Base-by-base conservation (phyloP, 1,139 yeast species). In the Pneumocystis sp. region DNA sequence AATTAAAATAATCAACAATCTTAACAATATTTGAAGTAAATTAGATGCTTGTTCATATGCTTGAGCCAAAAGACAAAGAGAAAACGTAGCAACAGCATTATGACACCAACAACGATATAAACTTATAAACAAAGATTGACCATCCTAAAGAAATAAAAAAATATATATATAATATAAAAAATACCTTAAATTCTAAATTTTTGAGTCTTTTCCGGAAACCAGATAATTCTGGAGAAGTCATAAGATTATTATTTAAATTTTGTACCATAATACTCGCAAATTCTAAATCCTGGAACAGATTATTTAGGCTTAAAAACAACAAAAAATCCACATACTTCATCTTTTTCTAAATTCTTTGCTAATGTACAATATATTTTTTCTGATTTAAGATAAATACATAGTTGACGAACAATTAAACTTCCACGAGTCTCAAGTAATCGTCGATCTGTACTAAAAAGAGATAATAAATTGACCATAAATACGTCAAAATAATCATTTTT, bases 31-130 rank as follows among this genome's bases (percentile, higher is more conserved):
- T 71, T 89, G 87, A 57, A 95, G 81, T 2, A 93, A 86, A 57
- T 85, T 79, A 73, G 85, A 93, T 0, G 97, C 96, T 69, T 91
- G 81, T 73, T 90, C 95, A 73, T 95, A 93, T 65, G 90, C 89
- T 65, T 93, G 93, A 0, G 97, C 88, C 39, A 93, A 78, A 61
- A 95, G 79, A 71, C 97, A 91, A 45, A 95, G 79, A 0, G 96
- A 85, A 61, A 95, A 78, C 0, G 93, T 89, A 35, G 97, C 93
- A 0, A 96, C 90, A 0, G 96, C 85, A 73, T 90, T 91, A 70
- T 87, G 87, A 71, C 96, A 86, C 98, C 98, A 95, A 66, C 96
- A 85, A 72, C 83, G 85, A 76, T 93, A 95, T 65, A 95, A 78
- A 0, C 86, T 80, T 21, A 88, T 82, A 74, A 95, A 95, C 64